A percentile compares a stretch with the other conserved stretches of the same genome.
phyloP scores from a whole-genome alignment of 257 asterid species.

The Salvia rosmarinus region DNA sequence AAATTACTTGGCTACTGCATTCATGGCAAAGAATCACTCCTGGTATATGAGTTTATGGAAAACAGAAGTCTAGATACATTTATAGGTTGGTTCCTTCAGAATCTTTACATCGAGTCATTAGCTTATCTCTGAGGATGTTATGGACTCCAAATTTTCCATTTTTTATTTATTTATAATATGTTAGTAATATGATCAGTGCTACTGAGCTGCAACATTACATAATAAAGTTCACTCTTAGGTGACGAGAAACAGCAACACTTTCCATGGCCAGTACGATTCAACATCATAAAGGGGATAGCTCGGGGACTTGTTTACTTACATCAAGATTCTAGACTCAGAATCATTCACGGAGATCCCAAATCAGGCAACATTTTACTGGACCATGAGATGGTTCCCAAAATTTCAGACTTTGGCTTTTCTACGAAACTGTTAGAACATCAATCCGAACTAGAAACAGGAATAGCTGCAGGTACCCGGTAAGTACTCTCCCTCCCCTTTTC shows the following conservation, averaged over 20 bases:
- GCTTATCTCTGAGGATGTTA: background rate
- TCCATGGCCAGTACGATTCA: conserved; percentile 35
- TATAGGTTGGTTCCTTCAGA: conserved; percentile 9
- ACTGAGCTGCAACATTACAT: background rate
- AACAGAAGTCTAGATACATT: conserved; percentile 20
- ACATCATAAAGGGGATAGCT: conserved; percentile 34
- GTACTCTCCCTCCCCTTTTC: background rate
- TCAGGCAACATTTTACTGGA: conserved; percentile 36
- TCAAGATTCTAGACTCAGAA: conserved; percentile 20
- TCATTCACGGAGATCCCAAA: conserved; percentile 29
- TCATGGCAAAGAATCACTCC: conserved; percentile 16
- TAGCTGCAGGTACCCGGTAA: conserved; percentile 20
- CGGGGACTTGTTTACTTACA: conserved; percentile 39
- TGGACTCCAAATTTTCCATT: background rate
- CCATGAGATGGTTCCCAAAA: conserved; percentile 35
- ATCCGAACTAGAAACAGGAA: conserved; percentile 12
- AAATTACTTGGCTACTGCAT: conserved; percentile 39
- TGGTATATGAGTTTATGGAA: conserved; percentile 36
- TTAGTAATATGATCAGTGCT: background rate
- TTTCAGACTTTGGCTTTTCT: conserved; percentile 30
- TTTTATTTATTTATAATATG: background rate
- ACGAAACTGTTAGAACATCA: conserved; percentile 13
- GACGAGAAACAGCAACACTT: background rate
- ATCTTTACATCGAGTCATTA: background rate
- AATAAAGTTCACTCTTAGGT: conserved; percentile 5